Evolutionary conservation across 805 yeast genomes (phyloP), one percentile per base, ranked within the genome.

Genomic region (Wickerhamiella galacta): DNA sequence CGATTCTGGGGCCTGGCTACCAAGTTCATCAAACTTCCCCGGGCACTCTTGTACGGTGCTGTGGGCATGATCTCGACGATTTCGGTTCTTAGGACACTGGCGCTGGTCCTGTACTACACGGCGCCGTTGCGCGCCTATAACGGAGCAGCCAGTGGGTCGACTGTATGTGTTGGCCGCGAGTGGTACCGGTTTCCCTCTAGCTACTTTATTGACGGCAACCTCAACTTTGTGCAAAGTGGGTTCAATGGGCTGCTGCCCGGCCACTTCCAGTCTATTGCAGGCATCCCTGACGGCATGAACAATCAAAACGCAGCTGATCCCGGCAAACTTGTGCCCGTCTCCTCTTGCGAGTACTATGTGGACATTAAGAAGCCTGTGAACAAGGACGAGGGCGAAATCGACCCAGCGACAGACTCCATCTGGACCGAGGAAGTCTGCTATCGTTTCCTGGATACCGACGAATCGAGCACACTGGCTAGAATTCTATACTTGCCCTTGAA

Each of bases 101-200:
- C 82, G 7, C 55, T 82, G 38, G 65, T 69, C 1, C 51, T 55
- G 8, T 80, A 78, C 46, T 83, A 85, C 48, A 57, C 70, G 20
- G 80, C 93, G 0, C 93, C 95, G 4, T 54, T 82, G 32, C 43
- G 57, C 0, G 69, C 76, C 1, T 75, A 72, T 45, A 44, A 57
- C n/a, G 59, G 57, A 20, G 42, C 66, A 10, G 63, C 65, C 18
- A 36, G 39, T 2, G 35, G 48, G 14, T 36, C 47, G 5, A 75
- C 71, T 42, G 75, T 87, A 0, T 87, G 96, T 54, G 64, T 78
- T n/a, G 95, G 95, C 2, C 66, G 93, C 37, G 95, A 87, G 56
- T 85, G 95, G 95, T 82, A 81, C 48, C 78, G 87, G 48, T 85
- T 61, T 54, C 95, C 96, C 7, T 72, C 79, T 1, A 83, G 95